Evolutionary conservation across 768 basidiomycete genomes (phyloP).

Genomic region (Rhodotorula kratochvilovae): DNA sequence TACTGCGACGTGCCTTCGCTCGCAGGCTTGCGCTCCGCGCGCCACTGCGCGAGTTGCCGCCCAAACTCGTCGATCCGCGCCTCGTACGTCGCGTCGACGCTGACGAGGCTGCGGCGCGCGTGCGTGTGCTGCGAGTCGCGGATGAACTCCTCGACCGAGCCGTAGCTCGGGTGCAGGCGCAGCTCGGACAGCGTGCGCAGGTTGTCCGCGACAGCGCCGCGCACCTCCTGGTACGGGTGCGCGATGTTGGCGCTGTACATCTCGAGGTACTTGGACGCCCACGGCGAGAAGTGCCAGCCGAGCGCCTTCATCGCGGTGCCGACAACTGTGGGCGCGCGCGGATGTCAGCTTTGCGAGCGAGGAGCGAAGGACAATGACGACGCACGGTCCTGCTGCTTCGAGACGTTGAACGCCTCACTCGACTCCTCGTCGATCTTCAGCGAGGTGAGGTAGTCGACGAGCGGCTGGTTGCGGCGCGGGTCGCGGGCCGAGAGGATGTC

Average conservation of each 20-base stretch:
- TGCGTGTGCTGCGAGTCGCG: slow-evolving; percentile 22
- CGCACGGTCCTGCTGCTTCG: slow-evolving; percentile 41
- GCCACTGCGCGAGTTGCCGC: slow-evolving; percentile 28
- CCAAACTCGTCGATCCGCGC: slow-evolving; percentile 37
- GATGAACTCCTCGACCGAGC: slow-evolving; percentile 39
- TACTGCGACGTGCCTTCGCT: slow-evolving; percentile 40
- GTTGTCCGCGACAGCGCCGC: slow-evolving; percentile 45
- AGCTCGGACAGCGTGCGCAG: slow-evolving; percentile 40
- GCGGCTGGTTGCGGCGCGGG: slow-evolving; percentile 71
- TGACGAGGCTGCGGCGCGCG: slow-evolving; percentile 29
- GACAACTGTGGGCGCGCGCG: slow-evolving; percentile 10
- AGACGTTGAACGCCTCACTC: slow-evolving; percentile 73
- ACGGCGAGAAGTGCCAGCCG: slow-evolving; percentile 73
- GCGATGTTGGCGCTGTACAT: slow-evolving; percentile 39
- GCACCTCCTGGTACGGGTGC: slow-evolving; percentile 52
- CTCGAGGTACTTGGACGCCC: slow-evolving; percentile 65
- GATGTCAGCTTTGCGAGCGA: too few species aligned
- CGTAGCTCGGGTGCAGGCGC: slow-evolving; percentile 42
- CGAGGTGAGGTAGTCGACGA: slow-evolving; percentile 68
- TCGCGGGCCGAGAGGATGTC: slow-evolving; percentile 71
- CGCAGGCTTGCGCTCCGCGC: slow-evolving; percentile 38
- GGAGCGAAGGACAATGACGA: slow-evolving; percentile 58
- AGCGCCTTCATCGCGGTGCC: slow-evolving; percentile 53
- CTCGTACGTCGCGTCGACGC: slow-evolving; percentile 39
- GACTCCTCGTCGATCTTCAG: slow-evolving; percentile 67